Conservation (phyloP, 106 monocot genomes). For the Alisma plantagoaquatica region DNA sequence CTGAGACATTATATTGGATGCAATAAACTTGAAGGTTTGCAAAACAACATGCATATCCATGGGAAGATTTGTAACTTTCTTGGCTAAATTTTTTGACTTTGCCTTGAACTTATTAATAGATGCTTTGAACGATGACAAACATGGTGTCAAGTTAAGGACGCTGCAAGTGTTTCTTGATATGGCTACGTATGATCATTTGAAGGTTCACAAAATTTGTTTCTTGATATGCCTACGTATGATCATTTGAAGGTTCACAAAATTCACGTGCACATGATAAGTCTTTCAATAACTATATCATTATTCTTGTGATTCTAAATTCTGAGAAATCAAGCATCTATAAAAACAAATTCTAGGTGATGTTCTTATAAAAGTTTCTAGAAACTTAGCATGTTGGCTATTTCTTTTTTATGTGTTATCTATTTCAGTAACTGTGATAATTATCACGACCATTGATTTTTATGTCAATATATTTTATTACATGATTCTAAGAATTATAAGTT, state of each 20-base stretch:
- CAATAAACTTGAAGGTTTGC: conserved; percentile 44
- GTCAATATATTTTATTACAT: too few relatives aligned
- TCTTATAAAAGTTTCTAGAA: too few relatives aligned
- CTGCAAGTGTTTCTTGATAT: conserved; percentile 59
- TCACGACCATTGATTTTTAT: too few relatives aligned
- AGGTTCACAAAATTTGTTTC: too few relatives aligned
- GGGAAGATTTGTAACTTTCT: conserved; percentile 53
- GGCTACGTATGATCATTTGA: conserved; percentile 39
- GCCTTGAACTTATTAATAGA: conserved; percentile 74
- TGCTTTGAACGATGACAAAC: conserved; percentile 69
- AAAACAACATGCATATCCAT: conserved; percentile 56
- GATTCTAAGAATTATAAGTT: too few relatives aligned
- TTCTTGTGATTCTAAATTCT: too few relatives aligned
- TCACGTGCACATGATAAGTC: conserved; percentile 73
- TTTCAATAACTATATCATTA: not conserved
- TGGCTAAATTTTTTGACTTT: conserved; percentile 38
- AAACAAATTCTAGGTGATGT: too few relatives aligned
- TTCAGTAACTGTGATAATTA: too few relatives aligned
- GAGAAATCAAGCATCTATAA: too few relatives aligned
- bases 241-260: conserved; percentile 50
- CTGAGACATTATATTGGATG: not conserved
- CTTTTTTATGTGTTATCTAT: too few relatives aligned
- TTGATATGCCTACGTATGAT: conserved; percentile 52
- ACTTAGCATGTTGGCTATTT: too few relatives aligned
- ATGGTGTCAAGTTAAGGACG: conserved; percentile 44